phyloP scores from a whole-genome alignment of 768 basidiomycete genomes.

The Leccinum aurantiacum region DNA sequence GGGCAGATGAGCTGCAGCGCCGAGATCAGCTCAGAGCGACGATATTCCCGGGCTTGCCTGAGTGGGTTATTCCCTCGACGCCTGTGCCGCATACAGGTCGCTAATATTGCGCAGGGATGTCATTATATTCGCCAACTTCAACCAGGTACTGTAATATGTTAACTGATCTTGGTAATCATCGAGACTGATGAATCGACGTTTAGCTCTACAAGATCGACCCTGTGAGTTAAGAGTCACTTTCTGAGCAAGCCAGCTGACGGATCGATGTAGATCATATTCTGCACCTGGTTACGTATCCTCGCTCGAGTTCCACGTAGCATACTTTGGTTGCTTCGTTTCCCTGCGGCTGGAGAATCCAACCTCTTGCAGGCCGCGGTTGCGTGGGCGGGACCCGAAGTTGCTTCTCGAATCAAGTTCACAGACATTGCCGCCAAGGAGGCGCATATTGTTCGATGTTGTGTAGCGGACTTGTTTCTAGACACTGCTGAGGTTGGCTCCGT shows the following conservation, averaged over 20 bases:
- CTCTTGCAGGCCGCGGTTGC: conserved; percentile 39
- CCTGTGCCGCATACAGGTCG: background rate
- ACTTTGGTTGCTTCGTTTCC: conserved; percentile 55
- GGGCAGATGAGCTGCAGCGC: conserved; percentile 41
- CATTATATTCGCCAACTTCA: conserved; percentile 54
- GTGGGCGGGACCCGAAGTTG: conserved; percentile 49
- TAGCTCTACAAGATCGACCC: conserved; percentile 50
- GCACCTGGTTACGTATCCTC: conserved; percentile 50
- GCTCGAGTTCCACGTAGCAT: conserved; percentile 44
- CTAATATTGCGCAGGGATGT: conserved; percentile 32
- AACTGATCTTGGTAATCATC: background rate
- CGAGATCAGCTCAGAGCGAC: conserved; percentile 37
- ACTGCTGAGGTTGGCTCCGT: conserved; percentile 43
- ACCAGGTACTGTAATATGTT: conserved; percentile 39
- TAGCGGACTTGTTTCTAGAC: conserved; percentile 53
- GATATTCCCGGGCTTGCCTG: conserved; percentile 45
- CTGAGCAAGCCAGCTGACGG: conserved; percentile 2
- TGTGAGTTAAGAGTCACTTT: conserved; percentile 19
- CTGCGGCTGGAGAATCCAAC: conserved; percentile 46
- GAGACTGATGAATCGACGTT: conserved; percentile 7
- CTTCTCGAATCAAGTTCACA: conserved; percentile 47
- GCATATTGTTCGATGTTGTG: conserved; percentile 45
- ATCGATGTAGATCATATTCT: conserved; percentile 39
- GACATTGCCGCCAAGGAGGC: conserved; percentile 47
- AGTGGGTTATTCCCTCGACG: conserved; percentile 27